These are phyloP conservation scores for Metschnikowia lunata DNA, from an alignment of 805 yeast species.

Conservation along the genomic window DNA sequence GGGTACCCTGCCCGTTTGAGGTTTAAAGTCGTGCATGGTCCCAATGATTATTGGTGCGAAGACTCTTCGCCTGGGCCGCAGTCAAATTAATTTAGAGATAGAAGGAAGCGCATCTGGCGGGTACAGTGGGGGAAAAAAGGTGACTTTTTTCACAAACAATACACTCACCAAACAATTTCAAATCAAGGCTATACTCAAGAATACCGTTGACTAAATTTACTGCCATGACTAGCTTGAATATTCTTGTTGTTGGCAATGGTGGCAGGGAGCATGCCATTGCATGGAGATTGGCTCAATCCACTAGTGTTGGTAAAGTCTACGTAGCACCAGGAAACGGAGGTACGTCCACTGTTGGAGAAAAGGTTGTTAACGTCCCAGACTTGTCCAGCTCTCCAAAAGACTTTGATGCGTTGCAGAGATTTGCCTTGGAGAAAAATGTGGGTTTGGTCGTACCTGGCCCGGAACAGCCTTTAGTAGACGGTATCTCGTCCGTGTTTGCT, in stretches of 20 bases:
- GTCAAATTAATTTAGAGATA: slow-evolving; percentile 8
- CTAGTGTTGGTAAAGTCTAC: slow-evolving; percentile 62
- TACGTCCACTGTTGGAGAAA: slow-evolving; percentile 48
- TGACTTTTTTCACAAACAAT: background rate
- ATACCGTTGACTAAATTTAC: too few relatives aligned
- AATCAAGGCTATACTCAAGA: background rate
- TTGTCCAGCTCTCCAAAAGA: slow-evolving; percentile 63
- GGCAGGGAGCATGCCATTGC: slow-evolving; percentile 98
- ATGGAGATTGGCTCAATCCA: slow-evolving; percentile 84
- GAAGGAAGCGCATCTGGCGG: slow-evolving; percentile 6
- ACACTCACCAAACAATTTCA: too few relatives aligned
- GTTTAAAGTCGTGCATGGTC: too few relatives aligned
- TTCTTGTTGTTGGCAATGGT: slow-evolving; percentile 92
- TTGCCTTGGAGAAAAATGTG: slow-evolving; percentile 65
- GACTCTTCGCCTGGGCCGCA: slow-evolving; percentile 1
- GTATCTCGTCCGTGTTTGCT: slow-evolving; percentile 67
- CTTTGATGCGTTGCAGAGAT: slow-evolving; percentile 64
- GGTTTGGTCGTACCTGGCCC: slow-evolving; percentile 93
- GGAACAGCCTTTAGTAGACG: slow-evolving; percentile 98
- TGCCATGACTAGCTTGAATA: slow-evolving; percentile 15
- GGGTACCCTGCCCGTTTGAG: background rate
- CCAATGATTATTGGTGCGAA: too few relatives aligned
- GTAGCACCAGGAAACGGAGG: slow-evolving; percentile 99
- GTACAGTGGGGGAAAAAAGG: background rate
- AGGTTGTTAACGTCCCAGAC: slow-evolving; percentile 62